Conservation (phyloP, 805 yeast genomes). For the Pichia phayaonensis region DNA sequence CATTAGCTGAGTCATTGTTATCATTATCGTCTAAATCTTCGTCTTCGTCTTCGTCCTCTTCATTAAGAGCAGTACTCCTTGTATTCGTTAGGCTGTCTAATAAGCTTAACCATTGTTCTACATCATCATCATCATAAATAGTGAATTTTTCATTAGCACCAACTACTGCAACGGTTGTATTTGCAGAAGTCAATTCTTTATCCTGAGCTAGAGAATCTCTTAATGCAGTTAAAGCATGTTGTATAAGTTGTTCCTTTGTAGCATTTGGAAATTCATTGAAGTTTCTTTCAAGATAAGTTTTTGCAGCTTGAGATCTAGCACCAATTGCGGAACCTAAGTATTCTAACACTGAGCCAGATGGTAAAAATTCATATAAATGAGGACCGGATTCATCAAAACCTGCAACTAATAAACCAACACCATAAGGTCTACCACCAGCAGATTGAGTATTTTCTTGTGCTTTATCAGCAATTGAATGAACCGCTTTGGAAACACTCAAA, state of each 20-base stretch:
- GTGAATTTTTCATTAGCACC: conserved; percentile 68
- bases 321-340: conserved; percentile 94
- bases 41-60: conserved; percentile 24
- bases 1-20: conserved; percentile 26
- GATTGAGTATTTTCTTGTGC: conserved; percentile 96
- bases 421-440: conserved; percentile 96
- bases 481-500: conserved; percentile 75
- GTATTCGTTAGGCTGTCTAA: conserved; percentile 59
- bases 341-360: conserved; percentile 89
- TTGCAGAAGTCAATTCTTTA: conserved; percentile 74
- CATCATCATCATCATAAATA: conserved; percentile 79
- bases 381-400: conserved; percentile 95
- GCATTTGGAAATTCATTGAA: conserved; percentile 58
- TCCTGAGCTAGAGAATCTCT: conserved; percentile 94
- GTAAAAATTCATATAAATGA: conserved; percentile 90
- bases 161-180: conserved; percentile 90
- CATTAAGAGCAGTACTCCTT: conserved; percentile 37
- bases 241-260: conserved; percentile 64
- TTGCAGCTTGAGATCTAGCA: conserved; percentile 97
- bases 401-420: conserved; percentile 85
- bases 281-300: conserved; percentile 89
- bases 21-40: conserved; percentile 23
- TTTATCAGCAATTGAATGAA: conserved; percentile 82
- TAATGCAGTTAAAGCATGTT: conserved; percentile 81
- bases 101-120: conserved; percentile 72